phyloP scores from a whole-genome alignment of 768 basidiomycete species.

The Hygrophoropsis aurantiaca region DNA sequence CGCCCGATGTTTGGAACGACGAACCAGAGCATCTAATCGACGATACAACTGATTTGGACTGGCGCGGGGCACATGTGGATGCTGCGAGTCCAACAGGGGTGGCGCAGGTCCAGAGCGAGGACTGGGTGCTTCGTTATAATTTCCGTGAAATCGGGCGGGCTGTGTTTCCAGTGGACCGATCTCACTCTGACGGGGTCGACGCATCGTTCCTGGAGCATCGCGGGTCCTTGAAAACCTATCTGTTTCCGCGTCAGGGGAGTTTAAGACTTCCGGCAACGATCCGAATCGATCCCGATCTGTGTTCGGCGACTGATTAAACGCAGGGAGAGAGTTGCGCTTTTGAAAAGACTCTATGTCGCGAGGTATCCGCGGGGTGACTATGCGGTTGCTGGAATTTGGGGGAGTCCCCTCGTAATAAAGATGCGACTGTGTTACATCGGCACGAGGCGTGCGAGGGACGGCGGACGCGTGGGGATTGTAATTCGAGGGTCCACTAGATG shows the following conservation, averaged over 20 bases:
- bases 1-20: slow-evolving; percentile 18
- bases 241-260: slow-evolving; percentile 25
- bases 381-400: not conserved
- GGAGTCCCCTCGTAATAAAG: slow-evolving; percentile 9
- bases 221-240: slow-evolving; percentile 30
- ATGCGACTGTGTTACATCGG: slow-evolving; percentile 2
- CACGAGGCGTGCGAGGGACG: slow-evolving; percentile 20
- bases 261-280: slow-evolving; percentile 19
- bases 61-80: slow-evolving; percentile 16
- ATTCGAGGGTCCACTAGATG: not conserved
- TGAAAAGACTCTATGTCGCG: slow-evolving; percentile 8
- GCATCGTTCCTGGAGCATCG: slow-evolving; percentile 14
- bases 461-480: not conserved
- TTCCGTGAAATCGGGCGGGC: not conserved
- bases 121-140: slow-evolving; percentile 1
- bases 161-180: slow-evolving; percentile 1
- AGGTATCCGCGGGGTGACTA: slow-evolving; percentile 11
- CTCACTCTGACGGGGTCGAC: not conserved
- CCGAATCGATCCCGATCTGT: slow-evolving; percentile 14
- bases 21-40: slow-evolving; percentile 21
- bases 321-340: slow-evolving; percentile 14
- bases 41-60: slow-evolving; percentile 22
- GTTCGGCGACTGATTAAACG: slow-evolving; percentile 6
- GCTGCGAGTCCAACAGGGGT: slow-evolving; percentile 2
- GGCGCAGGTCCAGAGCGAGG: not conserved